Percentiles rank a stretch among this genome's conserved stretches.
Evolutionary conservation across 2,329 filamentous ascomycete genomes (phyloP).

Genomic region (Claviceps cyperi): DNA sequence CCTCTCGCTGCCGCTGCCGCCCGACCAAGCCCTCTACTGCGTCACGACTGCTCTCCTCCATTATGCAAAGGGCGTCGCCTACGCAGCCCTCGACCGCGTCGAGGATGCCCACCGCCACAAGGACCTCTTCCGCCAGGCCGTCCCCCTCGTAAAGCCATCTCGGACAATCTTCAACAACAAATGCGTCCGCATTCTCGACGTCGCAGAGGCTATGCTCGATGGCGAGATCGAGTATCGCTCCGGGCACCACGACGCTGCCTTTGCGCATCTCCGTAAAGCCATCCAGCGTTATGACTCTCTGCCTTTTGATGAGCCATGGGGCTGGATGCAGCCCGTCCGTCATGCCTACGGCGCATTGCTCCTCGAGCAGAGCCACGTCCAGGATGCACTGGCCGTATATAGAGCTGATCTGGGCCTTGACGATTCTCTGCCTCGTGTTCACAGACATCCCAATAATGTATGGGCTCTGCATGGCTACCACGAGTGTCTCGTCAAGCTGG

Average conservation of each 20-base stretch:
- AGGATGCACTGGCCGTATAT: constrained; percentile 43
- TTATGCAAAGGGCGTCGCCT: constrained; percentile 55
- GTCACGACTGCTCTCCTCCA: constrained; percentile 53
- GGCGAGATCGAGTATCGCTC: constrained; percentile 61
- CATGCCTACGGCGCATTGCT: constrained; percentile 58
- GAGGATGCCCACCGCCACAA: constrained; percentile 39
- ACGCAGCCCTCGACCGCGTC: constrained; percentile 42
- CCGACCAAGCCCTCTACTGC: constrained; percentile 48
- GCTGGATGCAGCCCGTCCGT: constrained; percentile 62
- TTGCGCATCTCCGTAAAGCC: constrained; percentile 40
- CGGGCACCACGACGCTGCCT: constrained; percentile 42
- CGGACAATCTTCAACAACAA: constrained; percentile 36
- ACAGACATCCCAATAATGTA: constrained; percentile 57
- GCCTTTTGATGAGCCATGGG: constrained; percentile 62
- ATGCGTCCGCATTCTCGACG: constrained; percentile 41
- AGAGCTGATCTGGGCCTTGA: constrained; percentile 46
- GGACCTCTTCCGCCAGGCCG: constrained; percentile 34
- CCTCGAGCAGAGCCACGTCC: constrained; percentile 47
- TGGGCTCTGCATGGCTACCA: constrained; percentile 63
- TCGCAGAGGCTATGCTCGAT: constrained; percentile 54
- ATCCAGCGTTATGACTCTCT: constrained; percentile 47
- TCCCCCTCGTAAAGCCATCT: constrained; percentile 36
- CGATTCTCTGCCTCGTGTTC: constrained; percentile 45
- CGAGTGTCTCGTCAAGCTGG: constrained; percentile 46
- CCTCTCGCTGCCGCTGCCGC: constrained; percentile 38